Evolutionary conservation across 345 rosid genomes (phyloP), one percentile per base, ranked within the genome.

Genomic region (Erodium maritimum): DNA sequence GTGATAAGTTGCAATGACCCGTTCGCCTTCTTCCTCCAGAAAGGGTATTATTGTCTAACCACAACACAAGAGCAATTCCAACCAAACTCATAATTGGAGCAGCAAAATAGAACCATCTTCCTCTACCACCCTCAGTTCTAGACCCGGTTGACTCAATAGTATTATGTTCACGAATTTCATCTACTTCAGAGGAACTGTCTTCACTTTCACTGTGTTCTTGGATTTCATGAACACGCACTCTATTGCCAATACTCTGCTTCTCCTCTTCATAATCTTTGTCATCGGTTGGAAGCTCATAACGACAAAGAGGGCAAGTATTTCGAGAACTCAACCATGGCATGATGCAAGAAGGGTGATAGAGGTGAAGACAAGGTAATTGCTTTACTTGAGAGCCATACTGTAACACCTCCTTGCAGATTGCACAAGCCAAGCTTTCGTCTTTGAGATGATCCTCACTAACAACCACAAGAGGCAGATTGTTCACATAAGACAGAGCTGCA

Each of bases 301-400:
- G 87, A 54, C 98, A 91, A 21, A 88, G 84, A 19, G 98, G 98
- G 66, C 98, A 91, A 21, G 98, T 82, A 75, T 91, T 91, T 53
- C 93, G 81, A 24, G 95, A 56, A 65, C 69, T 78, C 76, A 91
- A 66, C 98, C 98, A 88, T 16, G 93, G 95, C 62, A 88, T 58
- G 62, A 91, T 91, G 77, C 98, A 91, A 50, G 64, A 58, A 48
- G 75, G 77, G 60, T 91, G 95, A 70, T 91, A 91, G 48, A 88
- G 68, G 58, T 91, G 98, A 64, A 61, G 65, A 74, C 98, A 91
- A 1, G 98, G 98, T 71, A 91, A 96, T 69, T 84, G 80, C 60
- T 67, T 82, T 23, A 73, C 88, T 79, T 81, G 82, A 58, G 71
- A 75, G 59, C 90, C 78, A 19, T 71, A 53, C 19, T 66, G 22